Percentiles rank a stretch among this genome's conserved stretches.
Evolutionary conservation across 1,139 yeast species (phyloP).

Genomic region (Yamadazyma taylorii): DNA sequence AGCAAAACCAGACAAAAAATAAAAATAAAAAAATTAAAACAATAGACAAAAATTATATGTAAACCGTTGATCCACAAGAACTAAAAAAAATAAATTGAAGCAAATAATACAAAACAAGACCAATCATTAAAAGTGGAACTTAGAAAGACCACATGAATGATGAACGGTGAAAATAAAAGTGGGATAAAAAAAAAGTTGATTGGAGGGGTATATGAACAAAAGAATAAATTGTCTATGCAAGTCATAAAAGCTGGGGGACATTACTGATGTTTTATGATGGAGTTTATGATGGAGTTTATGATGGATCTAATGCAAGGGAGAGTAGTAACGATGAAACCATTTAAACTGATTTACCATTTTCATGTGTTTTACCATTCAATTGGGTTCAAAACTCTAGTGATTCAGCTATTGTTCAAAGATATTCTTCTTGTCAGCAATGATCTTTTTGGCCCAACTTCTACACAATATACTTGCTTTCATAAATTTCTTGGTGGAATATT

Average conservation of each 20-base stretch:
- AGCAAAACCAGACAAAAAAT: no score
- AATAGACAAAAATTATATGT: neutral
- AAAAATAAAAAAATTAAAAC: no score
- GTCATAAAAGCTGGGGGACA: neutral
- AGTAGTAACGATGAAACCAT: no score
- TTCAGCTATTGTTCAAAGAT: slow-evolving; percentile 22
- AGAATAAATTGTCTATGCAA: slow-evolving; percentile 2
- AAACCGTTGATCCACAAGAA: slow-evolving; percentile 2
- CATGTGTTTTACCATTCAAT: no score
- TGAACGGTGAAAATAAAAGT: neutral
- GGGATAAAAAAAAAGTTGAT: neutral
- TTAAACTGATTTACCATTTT: no score
- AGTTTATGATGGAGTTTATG: no score
- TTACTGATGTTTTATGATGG: no score
- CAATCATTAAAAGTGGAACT: no score
- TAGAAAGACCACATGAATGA: neutral
- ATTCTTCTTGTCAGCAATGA: slow-evolving; percentile 37
- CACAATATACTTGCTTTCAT: slow-evolving; percentile 90
- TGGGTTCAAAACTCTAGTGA: no score
- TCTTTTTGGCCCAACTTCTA: slow-evolving; percentile 85
- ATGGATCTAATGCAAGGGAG: no score
- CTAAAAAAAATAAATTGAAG: neutral
- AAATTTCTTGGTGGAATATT: slow-evolving; percentile 87
- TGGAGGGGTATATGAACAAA: neutral
- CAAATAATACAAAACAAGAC: no score